Evolutionary conservation across 129 eudicot genomes (phyloP), one percentile per base, ranked within the genome.

Genomic region (Escallonia rubra): DNA sequence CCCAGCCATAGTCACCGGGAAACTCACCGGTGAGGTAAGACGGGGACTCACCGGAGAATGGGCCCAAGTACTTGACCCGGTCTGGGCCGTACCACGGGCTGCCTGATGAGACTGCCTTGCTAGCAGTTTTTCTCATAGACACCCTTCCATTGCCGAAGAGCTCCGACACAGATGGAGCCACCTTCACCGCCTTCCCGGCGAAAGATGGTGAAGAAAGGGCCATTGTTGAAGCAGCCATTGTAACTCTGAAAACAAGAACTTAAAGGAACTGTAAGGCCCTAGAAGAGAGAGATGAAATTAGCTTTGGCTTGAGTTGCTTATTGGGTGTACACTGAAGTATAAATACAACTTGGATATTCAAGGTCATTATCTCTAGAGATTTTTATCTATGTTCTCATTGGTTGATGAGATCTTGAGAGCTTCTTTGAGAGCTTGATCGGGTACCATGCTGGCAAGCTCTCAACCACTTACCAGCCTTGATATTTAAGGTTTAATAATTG

Each of bases 221-320:
- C 84, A 80, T 80, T 59, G 84, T 70, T 7, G 84, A 80, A 55
- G 82, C 66, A 10, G 86, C 82, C 86, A 81, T 80, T 45, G 75
- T 10, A 16, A 47, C 52, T 12, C 1, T 41, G 52, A 54, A 53
- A 23, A 4, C 8, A 11, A 6, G 38, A 66, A 56, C 15, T 10
- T 8, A 8, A 12, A 11, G 15, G 41, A 54, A 43, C 61, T 54
- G 10, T 5, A 4, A 54, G 49, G 13, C 53, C 23, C 4, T 48
- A 7, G 59, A 54, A 59, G 45, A 16, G 8, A 40, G 38, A 23
- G 43, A 40, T 1, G 47, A 41, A 39, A 40, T 12, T 43, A 49
- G 73, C 15, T 67, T 50, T 11, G 34, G 57, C 10, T 67, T 50
- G 58, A 43, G 45, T 56, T 72, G 0, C 42, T 8, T n/a, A n/a